Evolutionary conservation across 176 grass and related monocot species (phyloP).

Genomic region (Musa acuminata): DNA sequence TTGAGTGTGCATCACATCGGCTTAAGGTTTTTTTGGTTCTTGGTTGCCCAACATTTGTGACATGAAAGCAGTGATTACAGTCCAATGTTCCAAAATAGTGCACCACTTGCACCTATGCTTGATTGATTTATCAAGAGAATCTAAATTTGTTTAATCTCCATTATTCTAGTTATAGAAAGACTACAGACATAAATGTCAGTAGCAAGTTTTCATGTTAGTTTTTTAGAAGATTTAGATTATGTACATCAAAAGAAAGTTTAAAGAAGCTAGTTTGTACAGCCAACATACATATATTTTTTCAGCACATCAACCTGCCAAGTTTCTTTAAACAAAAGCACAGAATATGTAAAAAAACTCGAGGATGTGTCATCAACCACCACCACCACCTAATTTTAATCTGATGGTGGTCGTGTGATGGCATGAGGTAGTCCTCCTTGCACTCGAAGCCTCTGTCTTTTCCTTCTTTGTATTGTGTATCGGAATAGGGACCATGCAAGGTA

Average conservation of each 20-base stretch:
- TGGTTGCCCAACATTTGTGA: neutral
- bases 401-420: neutral
- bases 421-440: neutral
- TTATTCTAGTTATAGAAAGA: neutral
- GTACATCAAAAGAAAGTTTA: too few species aligned
- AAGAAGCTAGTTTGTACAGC: too few species aligned
- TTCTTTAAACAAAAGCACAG: neutral
- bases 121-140: conserved; percentile 2
- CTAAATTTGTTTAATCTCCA: conserved; percentile 8
- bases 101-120: neutral
- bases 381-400: neutral
- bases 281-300: too few species aligned
- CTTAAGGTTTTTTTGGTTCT: neutral
- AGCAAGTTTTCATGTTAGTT: too few species aligned
- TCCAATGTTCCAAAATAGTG: neutral
- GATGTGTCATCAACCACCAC: conserved; percentile 4
- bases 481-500: neutral
- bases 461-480: neutral
- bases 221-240: too few species aligned
- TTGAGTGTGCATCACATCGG: too few species aligned
- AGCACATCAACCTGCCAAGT: neutral
- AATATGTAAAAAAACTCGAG: neutral
- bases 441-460: neutral
- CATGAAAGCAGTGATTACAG: neutral
- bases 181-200: too few species aligned